phyloP scores from a whole-genome alignment of 179 eudicot species.

The Sideroxylon spinosum region DNA sequence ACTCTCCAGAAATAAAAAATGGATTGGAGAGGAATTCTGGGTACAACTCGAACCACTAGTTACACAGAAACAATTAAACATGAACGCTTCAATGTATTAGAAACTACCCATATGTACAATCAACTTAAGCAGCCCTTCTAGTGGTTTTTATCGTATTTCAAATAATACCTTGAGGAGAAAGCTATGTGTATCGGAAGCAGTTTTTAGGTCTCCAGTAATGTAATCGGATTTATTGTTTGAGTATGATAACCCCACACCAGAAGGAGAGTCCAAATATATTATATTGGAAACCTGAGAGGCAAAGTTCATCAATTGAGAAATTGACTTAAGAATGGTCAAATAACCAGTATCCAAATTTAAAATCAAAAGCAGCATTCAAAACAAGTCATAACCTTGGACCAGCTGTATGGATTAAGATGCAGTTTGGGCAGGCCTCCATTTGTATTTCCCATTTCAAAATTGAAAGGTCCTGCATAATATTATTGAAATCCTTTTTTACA shows the following conservation, averaged over 20 bases:
- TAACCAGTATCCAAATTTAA: neutral
- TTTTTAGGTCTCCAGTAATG: constrained; percentile 62
- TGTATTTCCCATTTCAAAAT: constrained; percentile 62
- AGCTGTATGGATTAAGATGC: constrained; percentile 79
- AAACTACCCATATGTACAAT: neutral
- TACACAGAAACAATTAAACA: constrained; percentile 6
- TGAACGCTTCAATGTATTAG: neutral
- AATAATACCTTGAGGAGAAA: constrained; percentile 76
- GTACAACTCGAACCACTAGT: constrained; percentile 79
- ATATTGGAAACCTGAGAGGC: constrained; percentile 61
- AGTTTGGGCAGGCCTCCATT: constrained; percentile 55
- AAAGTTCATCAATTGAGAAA: neutral
- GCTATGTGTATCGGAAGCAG: constrained; percentile 67
- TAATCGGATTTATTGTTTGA: constrained; percentile 56
- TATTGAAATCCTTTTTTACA: neutral
- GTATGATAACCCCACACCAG: constrained; percentile 78
- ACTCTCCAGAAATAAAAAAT: constrained; percentile 76
- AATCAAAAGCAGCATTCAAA: neutral
- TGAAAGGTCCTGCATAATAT: constrained; percentile 70
- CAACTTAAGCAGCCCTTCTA: neutral
- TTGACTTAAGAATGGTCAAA: neutral
- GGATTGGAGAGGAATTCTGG: constrained; percentile 66
- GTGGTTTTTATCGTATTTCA: neutral
- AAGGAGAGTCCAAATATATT: constrained; percentile 85
- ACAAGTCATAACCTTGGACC: constrained; percentile 67